Conservation (phyloP, 1,139 yeast genomes). For the Candida glucosophila region DNA sequence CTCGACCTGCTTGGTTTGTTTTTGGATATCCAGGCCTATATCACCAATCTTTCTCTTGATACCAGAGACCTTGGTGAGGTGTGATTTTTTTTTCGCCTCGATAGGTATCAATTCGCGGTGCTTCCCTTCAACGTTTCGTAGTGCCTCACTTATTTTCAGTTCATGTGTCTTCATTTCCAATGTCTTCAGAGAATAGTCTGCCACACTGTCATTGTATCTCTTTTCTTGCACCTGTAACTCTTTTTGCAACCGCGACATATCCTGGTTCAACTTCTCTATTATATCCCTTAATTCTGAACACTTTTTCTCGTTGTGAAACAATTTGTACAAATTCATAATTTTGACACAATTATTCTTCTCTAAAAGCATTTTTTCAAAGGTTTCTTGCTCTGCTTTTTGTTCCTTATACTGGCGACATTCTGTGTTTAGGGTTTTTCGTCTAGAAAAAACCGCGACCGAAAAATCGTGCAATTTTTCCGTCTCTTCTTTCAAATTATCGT, state of each 20-base stretch:
- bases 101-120: constrained; percentile 49
- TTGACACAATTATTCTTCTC: constrained; percentile 41
- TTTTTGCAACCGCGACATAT: constrained; percentile 15
- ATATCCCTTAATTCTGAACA: constrained; percentile 27
- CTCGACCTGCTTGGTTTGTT: constrained; percentile 40
- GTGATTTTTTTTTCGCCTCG: constrained; percentile 43
- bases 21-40: constrained; percentile 40
- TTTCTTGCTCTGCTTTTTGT: constrained; percentile 66
- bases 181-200: constrained; percentile 40
- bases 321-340: constrained; percentile 50
- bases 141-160: constrained; percentile 28
- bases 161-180: constrained; percentile 34
- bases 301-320: constrained; percentile 56
- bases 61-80: constrained; percentile 37
- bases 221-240: constrained; percentile 21
- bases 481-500: constrained; percentile 58
- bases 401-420: constrained; percentile 77
- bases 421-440: constrained; percentile 63
- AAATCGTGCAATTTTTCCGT: constrained; percentile 60
- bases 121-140: constrained; percentile 33
- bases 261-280: too few relatives aligned
- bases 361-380: constrained; percentile 49
- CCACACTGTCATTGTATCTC: constrained; percentile 18
- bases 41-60: constrained; percentile 46
- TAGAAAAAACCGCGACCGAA: constrained; percentile 58